Conservation (phyloP, 768 basidiomycete species). For the Macrolepiota dolichaula region DNA sequence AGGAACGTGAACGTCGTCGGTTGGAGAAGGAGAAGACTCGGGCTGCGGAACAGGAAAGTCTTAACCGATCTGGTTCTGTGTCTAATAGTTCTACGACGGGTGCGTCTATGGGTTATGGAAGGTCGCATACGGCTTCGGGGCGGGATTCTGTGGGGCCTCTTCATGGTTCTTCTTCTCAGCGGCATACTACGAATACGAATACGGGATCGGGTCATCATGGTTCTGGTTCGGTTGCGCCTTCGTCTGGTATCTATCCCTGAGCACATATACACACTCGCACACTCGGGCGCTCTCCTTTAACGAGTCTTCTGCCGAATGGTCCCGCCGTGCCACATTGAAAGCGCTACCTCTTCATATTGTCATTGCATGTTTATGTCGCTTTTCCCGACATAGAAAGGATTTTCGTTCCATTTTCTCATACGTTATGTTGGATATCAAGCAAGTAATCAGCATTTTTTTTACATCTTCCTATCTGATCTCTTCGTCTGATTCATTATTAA, state of each 20-base stretch:
- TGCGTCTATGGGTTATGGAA: neutral
- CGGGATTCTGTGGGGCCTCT: neutral
- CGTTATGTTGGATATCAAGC: constrained; percentile 1
- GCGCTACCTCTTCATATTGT: neutral
- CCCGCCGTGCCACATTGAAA: neutral
- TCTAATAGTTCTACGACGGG: neutral
- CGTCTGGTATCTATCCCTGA: constrained; percentile 9
- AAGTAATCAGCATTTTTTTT: constrained; percentile 3
- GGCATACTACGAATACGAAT: constrained; percentile 7
- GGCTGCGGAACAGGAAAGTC: constrained; percentile 21
- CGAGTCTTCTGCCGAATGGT: neutral
- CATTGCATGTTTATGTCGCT: constrained; percentile 5
- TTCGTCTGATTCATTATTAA: neutral
- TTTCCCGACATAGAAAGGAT: constrained; percentile 8
- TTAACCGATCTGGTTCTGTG: neutral
- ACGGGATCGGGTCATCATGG: neutral
- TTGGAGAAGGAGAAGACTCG: constrained; percentile 25
- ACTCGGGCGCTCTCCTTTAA: neutral
- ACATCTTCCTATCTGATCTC: neutral
- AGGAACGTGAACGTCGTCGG: constrained; percentile 23
- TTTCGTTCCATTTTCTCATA: no score
- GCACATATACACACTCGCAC: no score
- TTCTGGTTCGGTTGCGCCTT: neutral
- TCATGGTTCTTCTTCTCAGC: constrained; percentile 1
- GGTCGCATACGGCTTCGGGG: neutral